Conservation (phyloP, 192 early-diverging fungal genomes). For the Coemansia sp. region DNA sequence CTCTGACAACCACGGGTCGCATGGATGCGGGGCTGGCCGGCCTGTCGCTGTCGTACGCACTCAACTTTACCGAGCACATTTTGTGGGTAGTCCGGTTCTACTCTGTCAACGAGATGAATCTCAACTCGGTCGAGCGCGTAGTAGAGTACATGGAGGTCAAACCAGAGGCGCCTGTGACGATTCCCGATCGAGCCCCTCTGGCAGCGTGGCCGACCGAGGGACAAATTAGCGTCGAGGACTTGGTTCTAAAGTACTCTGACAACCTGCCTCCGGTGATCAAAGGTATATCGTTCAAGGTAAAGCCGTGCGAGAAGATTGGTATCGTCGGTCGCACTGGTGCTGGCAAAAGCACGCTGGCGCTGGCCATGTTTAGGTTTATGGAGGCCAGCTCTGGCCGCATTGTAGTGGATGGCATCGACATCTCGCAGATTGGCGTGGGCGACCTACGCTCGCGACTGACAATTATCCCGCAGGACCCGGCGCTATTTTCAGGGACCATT, state of each 20-base stretch:
- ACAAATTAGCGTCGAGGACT: slow-evolving; percentile 68
- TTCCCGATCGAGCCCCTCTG: slow-evolving; percentile 57
- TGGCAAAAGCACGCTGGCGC: slow-evolving; percentile 64
- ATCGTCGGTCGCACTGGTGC: slow-evolving; percentile 68
- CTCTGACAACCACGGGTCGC: slow-evolving; percentile 70
- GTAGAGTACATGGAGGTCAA: slow-evolving; percentile 79
- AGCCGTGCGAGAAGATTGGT: slow-evolving; percentile 57
- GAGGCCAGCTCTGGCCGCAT: slow-evolving; percentile 65
- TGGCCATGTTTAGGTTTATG: slow-evolving; percentile 67
- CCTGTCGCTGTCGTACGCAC: slow-evolving; percentile 64
- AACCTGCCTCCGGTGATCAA: slow-evolving; percentile 77
- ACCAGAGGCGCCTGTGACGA: slow-evolving; percentile 73
- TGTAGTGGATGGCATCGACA: slow-evolving; percentile 62
- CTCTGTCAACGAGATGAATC: slow-evolving; percentile 76
- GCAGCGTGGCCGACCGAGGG: slow-evolving; percentile 75
- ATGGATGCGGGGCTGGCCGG: slow-evolving; percentile 72
- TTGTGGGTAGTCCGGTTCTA: slow-evolving; percentile 86
- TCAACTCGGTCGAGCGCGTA: slow-evolving; percentile 74
- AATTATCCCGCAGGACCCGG: slow-evolving; percentile 87
- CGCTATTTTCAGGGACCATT: slow-evolving; percentile 64
- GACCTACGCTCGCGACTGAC: slow-evolving; percentile 65
- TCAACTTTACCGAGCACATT: slow-evolving; percentile 74
- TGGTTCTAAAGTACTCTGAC: slow-evolving; percentile 76
- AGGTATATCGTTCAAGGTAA: slow-evolving; percentile 38
- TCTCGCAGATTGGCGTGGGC: slow-evolving; percentile 49